These are phyloP conservation scores for Silene uniflora DNA, from an alignment of 148 eudicot species.

Conservation along the genomic window DNA sequence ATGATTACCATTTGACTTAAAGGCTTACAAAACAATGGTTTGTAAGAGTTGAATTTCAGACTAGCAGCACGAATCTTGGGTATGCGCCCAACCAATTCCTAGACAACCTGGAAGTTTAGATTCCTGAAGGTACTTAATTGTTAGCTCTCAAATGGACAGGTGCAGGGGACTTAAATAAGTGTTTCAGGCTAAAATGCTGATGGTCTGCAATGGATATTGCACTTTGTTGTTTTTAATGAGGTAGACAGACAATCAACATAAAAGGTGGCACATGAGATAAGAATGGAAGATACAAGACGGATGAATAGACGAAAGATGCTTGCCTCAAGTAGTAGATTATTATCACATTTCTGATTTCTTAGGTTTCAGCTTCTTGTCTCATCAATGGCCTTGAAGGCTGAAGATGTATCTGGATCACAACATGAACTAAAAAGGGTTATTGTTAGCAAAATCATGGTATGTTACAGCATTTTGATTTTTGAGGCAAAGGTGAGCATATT, in stretches of 20 bases:
- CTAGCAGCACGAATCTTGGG: too few relatives aligned
- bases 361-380: not conserved
- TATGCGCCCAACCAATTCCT: too few relatives aligned
- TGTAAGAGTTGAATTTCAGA: too few relatives aligned
- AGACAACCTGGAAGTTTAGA: too few relatives aligned
- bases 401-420: not conserved
- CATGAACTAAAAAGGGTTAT: not conserved
- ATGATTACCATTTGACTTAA: too few relatives aligned
- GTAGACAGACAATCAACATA: not conserved
- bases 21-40: too few relatives aligned
- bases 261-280: not conserved
- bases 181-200: too few relatives aligned
- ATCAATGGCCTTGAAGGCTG: not conserved
- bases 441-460: not conserved
- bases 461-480: not conserved
- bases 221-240: not conserved
- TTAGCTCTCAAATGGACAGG: too few relatives aligned
- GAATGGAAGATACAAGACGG: not conserved
- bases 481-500: too few relatives aligned
- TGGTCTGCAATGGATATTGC: too few relatives aligned
- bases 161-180: too few relatives aligned
- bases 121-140: too few relatives aligned
- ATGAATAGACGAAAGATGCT: not conserved
- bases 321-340: not conserved
- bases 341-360: not conserved